Base-by-base conservation (phyloP, 306 rosid genomes). In the Vigna hirtella region DNA sequence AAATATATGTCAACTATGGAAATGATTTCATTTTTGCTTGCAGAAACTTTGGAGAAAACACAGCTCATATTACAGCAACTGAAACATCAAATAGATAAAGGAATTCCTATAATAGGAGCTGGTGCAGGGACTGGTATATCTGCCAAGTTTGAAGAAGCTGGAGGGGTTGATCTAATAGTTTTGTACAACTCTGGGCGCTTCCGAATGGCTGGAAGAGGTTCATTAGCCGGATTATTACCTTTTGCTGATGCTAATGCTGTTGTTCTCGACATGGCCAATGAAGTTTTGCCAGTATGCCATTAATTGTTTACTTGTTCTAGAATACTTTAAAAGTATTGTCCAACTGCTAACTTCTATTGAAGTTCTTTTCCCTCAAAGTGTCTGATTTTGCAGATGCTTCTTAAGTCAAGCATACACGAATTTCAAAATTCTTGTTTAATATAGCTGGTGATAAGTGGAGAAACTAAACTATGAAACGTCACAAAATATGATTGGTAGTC, bases 51-150 rank as follows among this genome's bases (percentile, higher is more conserved):
- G 86, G 79, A 65, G 85, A 87, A 88, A 88, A 94, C 98, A 14
- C 82, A 42, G 74, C 77, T 15, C 10, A 86, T 92, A 74, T 73
- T 94, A 86, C 91, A 86, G 87, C 93, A 92, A 78, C 85, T 94
- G 68, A 87, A 85, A 77, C 84, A 82, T 81, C 93, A 90, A 83
- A 92, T 89, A 80, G 84, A 59, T 58, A 79, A 80, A 57, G 95
- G 89, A 81, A 61, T 88, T 56, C 97, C 98, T 76, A 86, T 92
- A 68, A 84, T 94, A 75, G 98, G 97, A 83, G 96, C 90, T 67
- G 98, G 97, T 80, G 94, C 98, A 51, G 98, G 97, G 83, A 94
- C 96, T 22, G 97, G 97, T 61, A 94, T 94, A 86, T 94, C 98
- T 78, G 98, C 98, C 70, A 92, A 94, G 90, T 92, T 90, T 85